Evolutionary conservation across 108 stramenopile genomes (phyloP), one percentile per base, ranked within the genome.

Genomic region (Stephanodiscus triporus): DNA sequence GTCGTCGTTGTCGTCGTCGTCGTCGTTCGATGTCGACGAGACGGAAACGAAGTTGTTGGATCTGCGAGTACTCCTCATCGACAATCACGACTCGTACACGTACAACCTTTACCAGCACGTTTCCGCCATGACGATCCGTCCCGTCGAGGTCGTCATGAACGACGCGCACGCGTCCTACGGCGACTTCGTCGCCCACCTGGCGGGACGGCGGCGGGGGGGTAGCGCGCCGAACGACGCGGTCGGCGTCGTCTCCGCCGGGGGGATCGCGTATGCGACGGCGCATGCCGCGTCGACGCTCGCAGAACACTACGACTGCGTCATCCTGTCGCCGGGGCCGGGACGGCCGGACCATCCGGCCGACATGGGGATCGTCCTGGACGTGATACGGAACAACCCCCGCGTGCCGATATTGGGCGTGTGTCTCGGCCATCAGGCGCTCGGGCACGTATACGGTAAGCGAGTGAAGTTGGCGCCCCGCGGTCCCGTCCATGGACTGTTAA

Each of bases 51-150:
- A 7, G 7, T 36, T 7, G 36, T 79, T 87, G 54, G 87, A 91
- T 55, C 37, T 94, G 48, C 70, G 78, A 22, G 67, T 94, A 51
- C 75, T 98, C 19, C 84, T 98, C 34, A 91, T 98, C 61, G 97
- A 98, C 84, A 96, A 98, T 73, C 96, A 97, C 68, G 97, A 98
- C 85, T 95, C 94, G 22, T 98, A 97, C 73, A 98, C 97, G 3
- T 97, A 98, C 87, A 98, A 98, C 80, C 75, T 98, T 20, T 95
- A 85, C 54, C 93, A 96, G 69, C 83, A 89, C 66, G 56, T 97
- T 56, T 81, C 91, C 6, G 80, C 86, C n/a, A 74, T 94, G 55
- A 89, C 88, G 50, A 72, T 64, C 0, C 63, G 81, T 49, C 93
- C 93, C 19, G 94, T 95, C 13, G 68, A 75, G 8, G 96, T 98